Evolutionary conservation across 192 early-diverging fungal genomes (phyloP).

Genomic region (Backusella psychrophila): DNA sequence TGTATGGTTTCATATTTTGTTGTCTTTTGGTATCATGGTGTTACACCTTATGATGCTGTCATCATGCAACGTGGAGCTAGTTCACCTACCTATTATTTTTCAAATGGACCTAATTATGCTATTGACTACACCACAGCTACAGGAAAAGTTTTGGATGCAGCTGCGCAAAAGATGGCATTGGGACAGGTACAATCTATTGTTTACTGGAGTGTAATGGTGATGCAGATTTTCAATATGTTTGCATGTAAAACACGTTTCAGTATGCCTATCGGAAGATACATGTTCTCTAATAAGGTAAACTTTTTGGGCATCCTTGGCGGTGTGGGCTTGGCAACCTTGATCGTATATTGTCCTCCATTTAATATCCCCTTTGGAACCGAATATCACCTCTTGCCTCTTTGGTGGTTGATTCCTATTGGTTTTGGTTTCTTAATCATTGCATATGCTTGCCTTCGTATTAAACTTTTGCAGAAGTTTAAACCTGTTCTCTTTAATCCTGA

Average conservation of each 20-base stretch:
- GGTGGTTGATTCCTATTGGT: constrained; percentile 85
- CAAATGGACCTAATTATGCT: constrained; percentile 46
- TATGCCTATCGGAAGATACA: constrained; percentile 77
- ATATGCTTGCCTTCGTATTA: constrained; percentile 68
- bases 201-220: constrained; percentile 78
- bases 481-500: constrained; percentile 71
- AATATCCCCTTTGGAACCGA: constrained; percentile 72
- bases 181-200: constrained; percentile 76
- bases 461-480: constrained; percentile 56
- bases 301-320: constrained; percentile 76
- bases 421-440: constrained; percentile 77
- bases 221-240: constrained; percentile 95
- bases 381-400: constrained; percentile 60
- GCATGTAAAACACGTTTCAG: constrained; percentile 72
- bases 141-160: constrained; percentile 44
- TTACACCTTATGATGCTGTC: constrained; percentile 62
- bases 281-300: constrained; percentile 74
- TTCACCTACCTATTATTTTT: constrained; percentile 42
- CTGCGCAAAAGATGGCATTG: constrained; percentile 63
- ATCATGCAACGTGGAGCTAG: constrained; percentile 50
- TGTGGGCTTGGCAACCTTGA: constrained; percentile 58
- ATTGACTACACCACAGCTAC: constrained; percentile 32
- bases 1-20: constrained; percentile 76
- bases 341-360: constrained; percentile 86
- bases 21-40: constrained; percentile 62